Evolutionary conservation across 2,329 filamentous ascomycete genomes (phyloP), one percentile per base, ranked within the genome.

Genomic region (Elsinoe batatas): DNA sequence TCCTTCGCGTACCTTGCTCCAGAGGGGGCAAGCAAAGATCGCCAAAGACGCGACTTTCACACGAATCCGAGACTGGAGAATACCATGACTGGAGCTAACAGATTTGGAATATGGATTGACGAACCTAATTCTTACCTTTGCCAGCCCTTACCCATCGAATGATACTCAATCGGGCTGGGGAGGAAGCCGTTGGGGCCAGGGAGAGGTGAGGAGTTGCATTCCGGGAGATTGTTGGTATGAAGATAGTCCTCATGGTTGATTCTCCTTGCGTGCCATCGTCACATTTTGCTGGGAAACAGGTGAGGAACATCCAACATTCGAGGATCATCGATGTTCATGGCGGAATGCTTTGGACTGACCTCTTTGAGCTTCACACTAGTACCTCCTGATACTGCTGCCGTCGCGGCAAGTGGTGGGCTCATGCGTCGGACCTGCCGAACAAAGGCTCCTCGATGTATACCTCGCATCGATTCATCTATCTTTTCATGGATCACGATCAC

Each of bases 81-180:
- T 22, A 44, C 15, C 44, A 49, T 35, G 26, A 35, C 32, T 49
- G 44, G 44, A 36, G 26, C 15, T 12, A 35, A 13, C 44, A 35
- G 18, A 51, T 51, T 51, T 37, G 47, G 47, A 51, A 51, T 51
- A 38, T 51, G 32, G 32, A 35, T 38, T 7, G 7, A 38, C 32
- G n/a, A 51, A 38, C 17, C 47, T 26, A 13, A 26, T 38, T 22
- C 17, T 10, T 36, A 51, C 32, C 47, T 51, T n/a, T 20, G 11
- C 32, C 32, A 38, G 30, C 44, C 44, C 44, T 49, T 49, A 15
- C 5, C 44, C 26, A 49, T 11, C 15, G 12, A 1, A 17, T 18
- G 17, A 1, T 26, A 26, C 44, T 26, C 44, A 13, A 49, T 26
- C 12, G 35, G 44, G 30, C 32, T 49, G 44, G 20, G 2, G 26